Evolutionary conservation across 208 protist genomes (phyloP), one percentile per base, ranked within the genome.

Genomic region (Leptomonas seymouri): DNA sequence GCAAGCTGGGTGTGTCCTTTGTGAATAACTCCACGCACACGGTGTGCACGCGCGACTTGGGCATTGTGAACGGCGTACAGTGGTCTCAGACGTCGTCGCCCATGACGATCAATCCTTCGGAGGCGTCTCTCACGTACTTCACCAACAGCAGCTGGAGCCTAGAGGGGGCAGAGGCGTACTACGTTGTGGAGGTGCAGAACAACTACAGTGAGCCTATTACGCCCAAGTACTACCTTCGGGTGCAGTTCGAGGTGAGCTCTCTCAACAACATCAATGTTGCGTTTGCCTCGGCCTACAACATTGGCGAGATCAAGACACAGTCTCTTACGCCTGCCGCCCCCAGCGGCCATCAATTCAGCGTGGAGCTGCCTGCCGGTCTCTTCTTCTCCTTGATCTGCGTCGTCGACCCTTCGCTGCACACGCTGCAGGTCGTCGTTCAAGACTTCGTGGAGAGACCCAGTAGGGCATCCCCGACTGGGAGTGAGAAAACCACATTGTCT

Each of bases 171-270:
- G 85, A 93, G 65, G 86, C 59, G 30, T 90, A 80, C 65, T 88
- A 85, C 56, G 82, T 93, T 39, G 30, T 93, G 16, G 80, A 91
- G 59, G n/a, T 93, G 25, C 51, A 80, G 36, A 90, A 92, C 56
- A 73, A 51, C 18, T 77, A 72, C 72, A 72, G 30, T 21, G 53
- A 67, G 0, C 73, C 83, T 7, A 28, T 85, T 39, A 64, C 72
- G 15, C 36, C 56, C 31, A 36, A 61, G 39, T 88, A 81, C 70
- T 93, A 81, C 63, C 55, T 93, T 8, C 78, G 82, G 23, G 49
- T 91, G 21, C 80, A 90, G 62, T 89, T 93, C 63, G 89, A 92
- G 62, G 74, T 92, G 12, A 91, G 68, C 41, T 77, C 89, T 4
- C 65, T 87, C 25, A 94, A 94, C 61, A 81, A 80, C 34, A 46